Percentiles rank a stretch among this genome's conserved stretches.
Evolutionary conservation across 192 early-diverging fungal species (phyloP).

Genomic region (Rhizophagus clarus): DNA sequence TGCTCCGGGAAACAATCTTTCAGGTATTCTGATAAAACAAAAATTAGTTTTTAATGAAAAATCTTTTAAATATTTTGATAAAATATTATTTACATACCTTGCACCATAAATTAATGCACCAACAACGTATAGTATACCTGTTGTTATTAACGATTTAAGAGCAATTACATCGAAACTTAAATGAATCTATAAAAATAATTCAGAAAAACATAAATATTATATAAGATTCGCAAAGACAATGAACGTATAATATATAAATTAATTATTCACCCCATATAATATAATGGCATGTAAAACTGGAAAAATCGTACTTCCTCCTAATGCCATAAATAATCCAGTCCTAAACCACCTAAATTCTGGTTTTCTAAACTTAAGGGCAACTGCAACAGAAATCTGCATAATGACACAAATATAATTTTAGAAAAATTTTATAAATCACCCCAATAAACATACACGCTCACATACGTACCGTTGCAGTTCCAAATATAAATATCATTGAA

Average conservation of each 20-base stretch:
- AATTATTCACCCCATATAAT: conserved; percentile 64
- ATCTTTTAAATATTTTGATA: neutral
- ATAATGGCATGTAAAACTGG: conserved; percentile 68
- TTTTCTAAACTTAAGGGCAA: conserved; percentile 69
- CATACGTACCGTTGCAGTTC: conserved; percentile 55
- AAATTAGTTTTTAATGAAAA: neutral
- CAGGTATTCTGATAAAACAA: conserved; percentile 65
- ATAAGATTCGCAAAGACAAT: neutral
- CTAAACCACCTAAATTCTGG: conserved; percentile 80
- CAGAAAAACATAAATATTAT: neutral
- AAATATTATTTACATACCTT: conserved; percentile 11
- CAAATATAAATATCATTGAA: conserved; percentile 59
- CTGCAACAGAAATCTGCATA: conserved; percentile 39
- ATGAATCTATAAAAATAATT: conserved; percentile 12
- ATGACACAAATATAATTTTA: neutral
- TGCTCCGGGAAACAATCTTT: conserved; percentile 80
- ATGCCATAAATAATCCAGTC: conserved; percentile 72
- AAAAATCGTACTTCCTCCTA: conserved; percentile 74
- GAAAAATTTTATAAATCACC: no score
- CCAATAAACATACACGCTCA: no score
- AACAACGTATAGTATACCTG: conserved; percentile 75
- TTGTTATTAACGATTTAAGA: conserved; percentile 61
- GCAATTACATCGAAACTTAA: conserved; percentile 56
- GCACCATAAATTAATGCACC: conserved; percentile 91
- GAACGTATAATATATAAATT: neutral